phyloP scores from a whole-genome alignment of 2,329 filamentous ascomycete genomes.

The Scleromitrula shiraiana region DNA sequence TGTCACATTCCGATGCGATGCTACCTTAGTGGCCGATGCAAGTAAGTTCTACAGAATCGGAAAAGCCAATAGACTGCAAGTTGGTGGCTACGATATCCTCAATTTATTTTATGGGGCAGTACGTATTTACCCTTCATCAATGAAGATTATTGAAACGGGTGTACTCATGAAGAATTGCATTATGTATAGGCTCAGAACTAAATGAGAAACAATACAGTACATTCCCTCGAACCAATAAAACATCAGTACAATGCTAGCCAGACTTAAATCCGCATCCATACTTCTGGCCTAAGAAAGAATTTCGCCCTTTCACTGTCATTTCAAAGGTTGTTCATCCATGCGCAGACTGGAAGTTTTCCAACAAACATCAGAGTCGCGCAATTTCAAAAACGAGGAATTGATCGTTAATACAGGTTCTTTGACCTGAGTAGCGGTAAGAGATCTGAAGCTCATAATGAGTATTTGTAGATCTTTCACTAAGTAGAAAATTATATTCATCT shows the following conservation, averaged over 20 bases:
- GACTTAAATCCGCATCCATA: not conserved
- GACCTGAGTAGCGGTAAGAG: not conserved
- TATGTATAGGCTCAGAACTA: not conserved
- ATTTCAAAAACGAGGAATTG: not conserved
- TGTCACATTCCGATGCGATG: too few relatives aligned
- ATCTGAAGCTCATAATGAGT: too few relatives aligned
- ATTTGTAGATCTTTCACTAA: too few relatives aligned
- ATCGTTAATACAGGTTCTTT: not conserved
- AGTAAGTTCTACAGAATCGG: too few relatives aligned
- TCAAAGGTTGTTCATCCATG: not conserved
- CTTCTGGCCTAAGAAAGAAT: not conserved
- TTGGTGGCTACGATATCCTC: too few relatives aligned
- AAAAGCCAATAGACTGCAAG: too few relatives aligned
- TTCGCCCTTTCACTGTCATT: not conserved
- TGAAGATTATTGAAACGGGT: too few relatives aligned
- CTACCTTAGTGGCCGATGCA: too few relatives aligned
- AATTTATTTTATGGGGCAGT: too few relatives aligned
- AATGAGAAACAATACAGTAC: not conserved
- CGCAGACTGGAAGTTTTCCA: not conserved
- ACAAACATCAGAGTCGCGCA: not conserved
- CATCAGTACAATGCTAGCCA: not conserved
- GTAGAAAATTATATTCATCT: too few relatives aligned
- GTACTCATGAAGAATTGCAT: too few relatives aligned
- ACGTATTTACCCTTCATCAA: too few relatives aligned
- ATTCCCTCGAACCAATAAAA: not conserved